Base-by-base conservation (phyloP, 2,329 filamentous ascomycete genomes). In the Madurella mycetomatis region DNA sequence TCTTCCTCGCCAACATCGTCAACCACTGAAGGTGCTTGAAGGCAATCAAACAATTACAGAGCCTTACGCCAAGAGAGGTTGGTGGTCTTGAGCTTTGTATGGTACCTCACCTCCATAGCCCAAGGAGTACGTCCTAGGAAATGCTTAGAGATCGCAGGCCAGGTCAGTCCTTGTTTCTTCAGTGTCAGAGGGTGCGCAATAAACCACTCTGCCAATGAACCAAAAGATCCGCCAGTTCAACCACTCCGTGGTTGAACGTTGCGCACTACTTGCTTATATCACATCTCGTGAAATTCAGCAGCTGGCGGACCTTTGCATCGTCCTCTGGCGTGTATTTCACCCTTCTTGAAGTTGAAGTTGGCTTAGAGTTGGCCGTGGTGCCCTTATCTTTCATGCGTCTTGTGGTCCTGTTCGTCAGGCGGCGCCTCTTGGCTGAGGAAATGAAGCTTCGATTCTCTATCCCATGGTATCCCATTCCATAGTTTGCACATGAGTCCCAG, bases 121-220 rank as follows among this genome's bases (percentile, higher is more conserved):
- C 49, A 41, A 41, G 30, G 9, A 37, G 11, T 37, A 4, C 43
- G 43, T 12, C 50, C 44, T 11, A 16, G 50, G 43, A 52, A 47
- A 5, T 52, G 49, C 45, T 52, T 32, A 45, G 54, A 45, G 31
- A 53, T 56, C 47, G 19, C 49, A 37, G 40, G n/a, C 49, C 49
- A 52, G 47, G 43, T 40, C 7, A 51, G 49, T 31, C 49, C 49
- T 13, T 51, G 41, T 32, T 18, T 34, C 43, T 47, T 47, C 30
- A 56, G 50, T n/a, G n/a, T n/a, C n/a, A n/a, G n/a, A n/a, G n/a
- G n/a, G n/a, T n/a, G n/a, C n/a, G n/a, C n/a, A n/a, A n/a, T n/a
- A n/a, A n/a, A n/a, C n/a, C n/a, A n/a, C n/a, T n/a, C n/a, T n/a
- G n/a, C n/a, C n/a, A n/a, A n/a, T n/a, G n/a, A n/a, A n/a, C n/a